A percentile compares a stretch with the other conserved stretches of the same genome.
These are phyloP conservation scores for Gracilaria gracilis DNA, from an alignment of 23 red algal genomes.

Conservation along the genomic window DNA sequence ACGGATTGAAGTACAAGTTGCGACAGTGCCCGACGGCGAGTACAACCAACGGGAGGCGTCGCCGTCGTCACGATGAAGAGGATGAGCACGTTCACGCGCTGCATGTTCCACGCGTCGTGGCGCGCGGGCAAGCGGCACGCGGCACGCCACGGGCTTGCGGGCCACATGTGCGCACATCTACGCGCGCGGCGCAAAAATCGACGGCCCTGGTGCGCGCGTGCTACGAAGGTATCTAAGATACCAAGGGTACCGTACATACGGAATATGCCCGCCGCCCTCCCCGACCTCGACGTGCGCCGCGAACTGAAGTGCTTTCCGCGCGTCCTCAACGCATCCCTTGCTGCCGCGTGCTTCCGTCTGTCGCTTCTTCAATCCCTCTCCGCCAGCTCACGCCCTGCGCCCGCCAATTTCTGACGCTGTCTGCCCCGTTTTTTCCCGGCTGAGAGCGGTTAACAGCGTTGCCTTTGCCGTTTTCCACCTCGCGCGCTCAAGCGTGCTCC, in stretches of 20 bases:
- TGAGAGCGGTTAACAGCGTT: no score
- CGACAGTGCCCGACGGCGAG: not conserved
- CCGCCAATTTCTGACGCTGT: not conserved
- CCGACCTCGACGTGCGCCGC: not conserved
- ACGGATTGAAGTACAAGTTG: slow-evolving; percentile 1
- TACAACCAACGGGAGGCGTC: no score
- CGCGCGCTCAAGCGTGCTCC: no score
- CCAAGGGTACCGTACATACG: no score
- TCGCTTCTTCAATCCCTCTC: not conserved
- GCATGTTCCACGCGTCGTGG: not conserved
- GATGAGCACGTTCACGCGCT: no score
- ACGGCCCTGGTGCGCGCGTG: not conserved
- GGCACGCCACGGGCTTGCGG: not conserved
- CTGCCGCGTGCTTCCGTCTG: not conserved
- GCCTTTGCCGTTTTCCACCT: no score
- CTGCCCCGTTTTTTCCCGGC: not conserved
- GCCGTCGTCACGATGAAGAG: no score
- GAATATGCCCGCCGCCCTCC: no score
- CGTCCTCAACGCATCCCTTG: slow-evolving; percentile 1
- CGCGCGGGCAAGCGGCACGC: not conserved
- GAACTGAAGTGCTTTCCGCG: not conserved
- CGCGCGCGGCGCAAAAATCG: slow-evolving; percentile 1
- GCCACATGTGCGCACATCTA: not conserved
- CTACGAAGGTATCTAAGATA: no score
- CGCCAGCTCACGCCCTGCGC: not conserved